Conservation (phyloP, 202 grass and related monocot genomes). For the Schoenoplectus tabernaemontani region DNA sequence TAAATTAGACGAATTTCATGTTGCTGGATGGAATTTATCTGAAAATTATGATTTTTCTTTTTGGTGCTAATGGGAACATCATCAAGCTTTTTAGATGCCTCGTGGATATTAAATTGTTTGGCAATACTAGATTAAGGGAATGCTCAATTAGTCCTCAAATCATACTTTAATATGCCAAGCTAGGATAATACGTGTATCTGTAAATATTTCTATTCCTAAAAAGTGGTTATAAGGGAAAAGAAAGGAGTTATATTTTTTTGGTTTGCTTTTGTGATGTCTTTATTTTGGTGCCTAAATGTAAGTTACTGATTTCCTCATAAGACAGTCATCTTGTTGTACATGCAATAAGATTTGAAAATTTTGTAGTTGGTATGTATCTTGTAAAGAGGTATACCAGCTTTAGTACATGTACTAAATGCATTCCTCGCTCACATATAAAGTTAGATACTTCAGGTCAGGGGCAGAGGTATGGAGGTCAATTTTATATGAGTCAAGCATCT, state of each 20-base stretch:
- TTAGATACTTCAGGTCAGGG: no score
- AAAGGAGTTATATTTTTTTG: background rate
- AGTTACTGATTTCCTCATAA: background rate
- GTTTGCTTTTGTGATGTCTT: background rate
- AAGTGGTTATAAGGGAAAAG: background rate
- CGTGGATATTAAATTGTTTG: background rate
- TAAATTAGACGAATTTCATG: background rate
- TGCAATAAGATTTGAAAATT: background rate
- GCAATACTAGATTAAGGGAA: background rate
- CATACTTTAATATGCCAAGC: background rate
- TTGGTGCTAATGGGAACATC: background rate
- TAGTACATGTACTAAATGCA: background rate
- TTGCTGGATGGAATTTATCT: background rate
- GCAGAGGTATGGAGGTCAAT: no score
- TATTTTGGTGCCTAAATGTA: background rate
- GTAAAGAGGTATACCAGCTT: background rate
- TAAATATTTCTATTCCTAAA: background rate
- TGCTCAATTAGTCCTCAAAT: background rate
- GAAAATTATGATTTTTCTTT: background rate
- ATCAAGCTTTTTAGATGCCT: background rate
- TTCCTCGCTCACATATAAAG: background rate
- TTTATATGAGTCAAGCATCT: no score
- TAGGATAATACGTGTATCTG: background rate
- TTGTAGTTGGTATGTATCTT: background rate
- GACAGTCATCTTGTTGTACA: background rate